Percentiles rank a stretch among this genome's conserved stretches.
Evolutionary conservation across 768 basidiomycete genomes (phyloP).

Genomic region (Boletus coccyginus): DNA sequence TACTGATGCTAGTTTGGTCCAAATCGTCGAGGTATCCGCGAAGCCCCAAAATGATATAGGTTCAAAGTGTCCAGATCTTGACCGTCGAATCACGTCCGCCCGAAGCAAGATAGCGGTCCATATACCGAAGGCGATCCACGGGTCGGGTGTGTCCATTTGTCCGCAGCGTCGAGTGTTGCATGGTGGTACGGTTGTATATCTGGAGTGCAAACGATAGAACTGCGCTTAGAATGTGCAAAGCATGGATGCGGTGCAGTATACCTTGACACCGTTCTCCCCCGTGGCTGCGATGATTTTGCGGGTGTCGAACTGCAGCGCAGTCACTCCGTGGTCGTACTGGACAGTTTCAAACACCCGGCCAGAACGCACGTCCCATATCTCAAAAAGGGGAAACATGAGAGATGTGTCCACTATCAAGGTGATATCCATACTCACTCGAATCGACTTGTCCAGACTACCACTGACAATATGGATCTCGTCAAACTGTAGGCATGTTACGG

Average conservation of each 20-base stretch:
- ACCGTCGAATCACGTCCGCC: constrained; percentile 84
- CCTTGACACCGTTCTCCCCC: constrained; percentile 93
- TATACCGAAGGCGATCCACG: constrained; percentile 85
- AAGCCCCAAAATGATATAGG: constrained; percentile 1
- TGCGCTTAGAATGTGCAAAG: not conserved
- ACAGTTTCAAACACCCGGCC: constrained; percentile 88
- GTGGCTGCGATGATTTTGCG: constrained; percentile 90
- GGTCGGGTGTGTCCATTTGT: constrained; percentile 95
- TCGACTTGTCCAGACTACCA: constrained; percentile 90
- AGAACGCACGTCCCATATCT: constrained; percentile 97
- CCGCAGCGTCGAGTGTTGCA: constrained; percentile 77
- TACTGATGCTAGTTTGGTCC: constrained; percentile 20
- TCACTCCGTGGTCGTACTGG: constrained; percentile 87
- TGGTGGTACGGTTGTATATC: constrained; percentile 94
- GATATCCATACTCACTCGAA: constrained; percentile 57
- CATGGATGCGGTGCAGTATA: constrained; percentile 29
- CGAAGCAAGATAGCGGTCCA: constrained; percentile 92
- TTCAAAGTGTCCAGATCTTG: constrained; percentile 91
- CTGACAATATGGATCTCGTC: constrained; percentile 93
- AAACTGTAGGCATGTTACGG: constrained; percentile 93
- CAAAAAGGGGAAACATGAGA: constrained; percentile 2
- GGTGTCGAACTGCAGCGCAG: constrained; percentile 90
- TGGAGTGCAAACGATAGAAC: constrained; percentile 27
- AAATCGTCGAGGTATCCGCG: constrained; percentile 17
- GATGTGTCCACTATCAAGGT: not conserved